Conservation (phyloP, 83 land plant species). For the Picea mariana region DNA sequence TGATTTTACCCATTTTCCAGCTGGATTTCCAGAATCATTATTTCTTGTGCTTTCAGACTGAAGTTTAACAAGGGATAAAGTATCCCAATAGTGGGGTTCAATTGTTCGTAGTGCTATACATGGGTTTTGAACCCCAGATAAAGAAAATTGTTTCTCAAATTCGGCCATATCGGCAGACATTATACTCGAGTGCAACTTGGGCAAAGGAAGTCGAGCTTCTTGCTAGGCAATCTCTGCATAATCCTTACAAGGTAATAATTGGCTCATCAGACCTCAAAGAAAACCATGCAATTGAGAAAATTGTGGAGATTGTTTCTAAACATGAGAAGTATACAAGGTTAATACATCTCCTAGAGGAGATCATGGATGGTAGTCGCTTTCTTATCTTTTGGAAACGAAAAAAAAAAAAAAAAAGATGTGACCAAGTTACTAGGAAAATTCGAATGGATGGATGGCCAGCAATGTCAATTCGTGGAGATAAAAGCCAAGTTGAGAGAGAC, state of each 20-base stretch:
- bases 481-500: slow-evolving; percentile 90
- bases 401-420: slow-evolving; percentile 97
- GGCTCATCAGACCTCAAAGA: slow-evolving; percentile 90
- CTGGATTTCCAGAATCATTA: too few species aligned
- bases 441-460: slow-evolving; percentile 99
- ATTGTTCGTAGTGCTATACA: too few species aligned
- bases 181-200: slow-evolving; percentile 31
- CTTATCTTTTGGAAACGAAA: slow-evolving; percentile 93
- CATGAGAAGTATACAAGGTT: slow-evolving; percentile 83
- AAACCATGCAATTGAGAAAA: slow-evolving; percentile 86
- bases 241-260: slow-evolving; percentile 89
- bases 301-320: slow-evolving; percentile 89
- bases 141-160: too few species aligned
- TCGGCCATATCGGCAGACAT: slow-evolving; percentile 99
- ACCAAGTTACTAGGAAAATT: slow-evolving; percentile 89
- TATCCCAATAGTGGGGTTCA: too few species aligned
- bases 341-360: slow-evolving; percentile 78
- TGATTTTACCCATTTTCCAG: too few species aligned
- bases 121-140: too few species aligned
- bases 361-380: slow-evolving; percentile 93
- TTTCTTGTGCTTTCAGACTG: too few species aligned
- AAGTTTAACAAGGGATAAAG: too few species aligned
- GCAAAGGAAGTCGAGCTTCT: slow-evolving; percentile 97
- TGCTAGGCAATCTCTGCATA: slow-evolving; percentile 73
- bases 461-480: slow-evolving; percentile 96